A percentile compares a stretch with the other conserved stretches of the same genome.
Evolutionary conservation across 257 asterid genomes (phyloP).

Genomic region (Capsicum baccatum): DNA sequence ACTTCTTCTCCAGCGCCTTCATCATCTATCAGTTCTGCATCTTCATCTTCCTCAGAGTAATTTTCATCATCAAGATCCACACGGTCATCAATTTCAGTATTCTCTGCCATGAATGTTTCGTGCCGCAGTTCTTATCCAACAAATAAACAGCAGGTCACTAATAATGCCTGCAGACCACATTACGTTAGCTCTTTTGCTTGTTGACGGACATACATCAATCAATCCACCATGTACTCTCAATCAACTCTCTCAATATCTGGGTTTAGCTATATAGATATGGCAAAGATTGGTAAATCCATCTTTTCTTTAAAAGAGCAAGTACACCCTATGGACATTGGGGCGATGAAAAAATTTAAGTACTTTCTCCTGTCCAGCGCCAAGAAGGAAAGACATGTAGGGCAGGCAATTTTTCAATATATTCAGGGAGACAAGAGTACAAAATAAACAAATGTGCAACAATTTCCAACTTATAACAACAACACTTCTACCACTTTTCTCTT

Average conservation of each 20-base stretch:
- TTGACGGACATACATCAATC: background rate
- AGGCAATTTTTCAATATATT: slow-evolving; percentile 9
- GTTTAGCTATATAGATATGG: background rate
- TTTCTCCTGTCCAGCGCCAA: background rate
- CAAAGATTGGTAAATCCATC: background rate
- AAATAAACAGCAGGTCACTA: slow-evolving; percentile 47
- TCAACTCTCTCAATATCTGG: background rate
- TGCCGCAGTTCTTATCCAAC: slow-evolving; percentile 51
- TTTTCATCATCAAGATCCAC: slow-evolving; percentile 93
- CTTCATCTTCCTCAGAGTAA: slow-evolving; percentile 81
- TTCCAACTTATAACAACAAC: background rate
- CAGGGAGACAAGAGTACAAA: background rate
- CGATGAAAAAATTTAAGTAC: background rate
- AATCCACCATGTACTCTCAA: background rate
- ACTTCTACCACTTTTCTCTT: background rate
- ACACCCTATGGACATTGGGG: background rate
- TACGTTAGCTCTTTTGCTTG: slow-evolving; percentile 32
- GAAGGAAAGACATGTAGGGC: background rate
- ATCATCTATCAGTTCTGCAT: slow-evolving; percentile 77
- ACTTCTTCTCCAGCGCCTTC: slow-evolving; percentile 73
- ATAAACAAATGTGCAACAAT: background rate
- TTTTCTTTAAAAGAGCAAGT: slow-evolving; percentile 1
- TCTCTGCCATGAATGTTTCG: slow-evolving; percentile 69
- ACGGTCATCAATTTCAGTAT: slow-evolving; percentile 82
- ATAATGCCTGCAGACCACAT: slow-evolving; percentile 60